phyloP scores from a whole-genome alignment of 768 basidiomycete genomes.

The Chalciporus pseudorubinellus region DNA sequence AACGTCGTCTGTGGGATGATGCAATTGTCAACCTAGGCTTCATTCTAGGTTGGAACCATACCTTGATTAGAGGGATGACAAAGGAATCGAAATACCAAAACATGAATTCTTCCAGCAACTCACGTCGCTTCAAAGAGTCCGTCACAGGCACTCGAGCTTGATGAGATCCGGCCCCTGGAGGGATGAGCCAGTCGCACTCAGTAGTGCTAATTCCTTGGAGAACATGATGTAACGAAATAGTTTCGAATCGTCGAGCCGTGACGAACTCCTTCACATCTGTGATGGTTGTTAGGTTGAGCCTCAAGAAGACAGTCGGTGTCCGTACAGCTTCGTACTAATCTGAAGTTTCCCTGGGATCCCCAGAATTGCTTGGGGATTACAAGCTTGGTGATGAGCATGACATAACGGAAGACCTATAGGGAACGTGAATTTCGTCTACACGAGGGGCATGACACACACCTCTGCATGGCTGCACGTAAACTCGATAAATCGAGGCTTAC shows the following conservation, averaged over 20 bases:
- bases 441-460: conserved; percentile 37
- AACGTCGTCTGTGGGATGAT: conserved; percentile 68
- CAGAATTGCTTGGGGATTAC: conserved; percentile 78
- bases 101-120: conserved; percentile 84
- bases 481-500: conserved; percentile 77
- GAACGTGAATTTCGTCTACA: neutral
- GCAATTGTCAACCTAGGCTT: too few relatives aligned
- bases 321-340: conserved; percentile 56
- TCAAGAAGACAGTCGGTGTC: neutral
- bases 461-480: conserved; percentile 66
- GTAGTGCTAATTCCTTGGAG: conserved; percentile 73
- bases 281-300: neutral
- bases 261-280: conserved; percentile 78
- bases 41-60: conserved; percentile 27
- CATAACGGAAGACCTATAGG: conserved; percentile 68
- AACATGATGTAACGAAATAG: conserved; percentile 68
- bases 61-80: conserved; percentile 74
- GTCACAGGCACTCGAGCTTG: conserved; percentile 56
- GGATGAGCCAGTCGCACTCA: conserved; percentile 78
- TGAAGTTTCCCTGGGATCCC: conserved; percentile 69
- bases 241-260: conserved; percentile 75
- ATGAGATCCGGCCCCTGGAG: conserved; percentile 36
- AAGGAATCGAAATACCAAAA: conserved; percentile 94
- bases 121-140: conserved; percentile 73
- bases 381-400: conserved; percentile 55